Evolutionary conservation across 1,139 yeast genomes (phyloP), one percentile per base, ranked within the genome.

Genomic region (Saccharomyces hybrid): DNA sequence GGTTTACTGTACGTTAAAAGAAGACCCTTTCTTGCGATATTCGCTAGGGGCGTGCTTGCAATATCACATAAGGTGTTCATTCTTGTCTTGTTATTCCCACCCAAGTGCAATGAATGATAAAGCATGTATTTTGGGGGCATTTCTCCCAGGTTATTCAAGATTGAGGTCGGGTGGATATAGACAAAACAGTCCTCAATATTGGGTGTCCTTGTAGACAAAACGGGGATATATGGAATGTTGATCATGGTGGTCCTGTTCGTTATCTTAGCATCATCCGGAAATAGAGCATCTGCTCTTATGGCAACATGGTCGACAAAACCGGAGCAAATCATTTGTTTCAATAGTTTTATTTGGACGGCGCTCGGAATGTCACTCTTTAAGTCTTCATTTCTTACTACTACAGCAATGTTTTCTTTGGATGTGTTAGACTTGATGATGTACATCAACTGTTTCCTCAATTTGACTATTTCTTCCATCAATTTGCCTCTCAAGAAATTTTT

Each of bases 301-400:
- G 96, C 96, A 20, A 93, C 80, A 66, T 88, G 96, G 68, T 95
- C 99, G 50, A 93, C 77, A 64, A 88, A 95, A 0, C 99, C 99
- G 0, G 97, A 85, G 2, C 97, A 82, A 8, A 93, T 76, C 83
- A 95, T 91, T 70, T 95, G 99, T 66, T 90, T 91, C 60, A 95
- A 73, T 1, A 95, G 86, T 53, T 82, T 79, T 9, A 89, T 68
- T 72, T 95, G 99, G 14, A 73, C 69, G 50, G 80, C 78, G 8
- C 78, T 71, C 0, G 99, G 99, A 8, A 88, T 82, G 0, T 78
- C 80, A 30, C 89, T 73, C 64, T 83, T 85, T 59, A 81, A 62
- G 7, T 83, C 81, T 25, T 75, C 70, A n/a, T 74, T 77, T 6
- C 73, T 71, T 1, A 77, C 73, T 3, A 75, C 72, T 0, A 77